A percentile compares a stretch with the other conserved stretches of the same genome.
phyloP scores from a whole-genome alignment of 768 basidiomycete species.

The Pulveroboletus sp. region DNA sequence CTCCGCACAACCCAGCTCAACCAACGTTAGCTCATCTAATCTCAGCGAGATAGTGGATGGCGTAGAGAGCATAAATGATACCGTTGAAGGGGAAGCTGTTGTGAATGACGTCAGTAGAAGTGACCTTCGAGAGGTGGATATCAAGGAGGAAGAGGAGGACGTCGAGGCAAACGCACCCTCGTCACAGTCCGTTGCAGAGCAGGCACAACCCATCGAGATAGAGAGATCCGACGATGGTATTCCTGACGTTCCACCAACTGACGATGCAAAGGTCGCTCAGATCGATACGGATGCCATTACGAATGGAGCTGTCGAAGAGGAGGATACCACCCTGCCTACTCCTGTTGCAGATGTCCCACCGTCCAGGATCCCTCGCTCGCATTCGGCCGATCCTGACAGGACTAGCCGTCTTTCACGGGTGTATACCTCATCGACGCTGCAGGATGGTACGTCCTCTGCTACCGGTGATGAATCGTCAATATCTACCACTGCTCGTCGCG shows the following conservation, averaged over 20 bases:
- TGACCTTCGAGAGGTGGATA: slow-evolving; percentile 19
- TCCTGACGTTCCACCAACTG: slow-evolving; percentile 12
- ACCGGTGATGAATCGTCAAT: slow-evolving; percentile 71
- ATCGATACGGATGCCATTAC: slow-evolving; percentile 22
- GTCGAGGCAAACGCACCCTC: slow-evolving; percentile 1
- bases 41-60: slow-evolving; percentile 31
- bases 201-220: slow-evolving; percentile 16
- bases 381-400: slow-evolving; percentile 75
- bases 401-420: slow-evolving; percentile 53
- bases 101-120: slow-evolving; percentile 13
- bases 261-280: slow-evolving; percentile 3
- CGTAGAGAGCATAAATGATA: slow-evolving; percentile 29
- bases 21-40: slow-evolving; percentile 26
- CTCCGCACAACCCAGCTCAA: slow-evolving; percentile 19
- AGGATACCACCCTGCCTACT: slow-evolving; percentile 32
- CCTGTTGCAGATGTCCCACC: slow-evolving; percentile 35
- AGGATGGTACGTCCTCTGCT: slow-evolving; percentile 51
- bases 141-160: slow-evolving; percentile 29
- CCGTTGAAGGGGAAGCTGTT: slow-evolving; percentile 20
- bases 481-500: slow-evolving; percentile 47
- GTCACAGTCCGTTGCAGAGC: slow-evolving; percentile 5
- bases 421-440: slow-evolving; percentile 49
- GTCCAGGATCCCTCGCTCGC: slow-evolving; percentile 65
- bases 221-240: slow-evolving; percentile 20
- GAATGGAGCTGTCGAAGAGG: slow-evolving; percentile 24